Base-by-base conservation (phyloP, 352 stramenopile genomes). In the Pythium grandisporangium region DNA sequence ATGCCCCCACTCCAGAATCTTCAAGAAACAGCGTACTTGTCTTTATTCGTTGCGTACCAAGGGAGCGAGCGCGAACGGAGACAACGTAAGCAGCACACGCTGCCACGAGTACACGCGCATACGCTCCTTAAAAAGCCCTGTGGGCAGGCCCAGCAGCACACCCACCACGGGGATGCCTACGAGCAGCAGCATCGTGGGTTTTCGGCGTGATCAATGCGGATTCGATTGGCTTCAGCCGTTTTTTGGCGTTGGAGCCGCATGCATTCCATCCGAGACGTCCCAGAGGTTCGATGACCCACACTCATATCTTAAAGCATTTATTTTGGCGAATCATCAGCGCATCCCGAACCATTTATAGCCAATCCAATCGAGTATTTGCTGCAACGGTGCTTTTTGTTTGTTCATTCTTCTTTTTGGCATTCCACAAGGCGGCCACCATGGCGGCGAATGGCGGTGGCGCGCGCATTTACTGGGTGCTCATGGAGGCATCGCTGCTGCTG, bases 101-200 rank as follows among this genome's bases (percentile, higher is more conserved):
- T 63, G 59, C 8, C 60, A 23, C 3, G 71, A 83, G 21, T 63
- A 21, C 25, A 66, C 73, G 7, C 34, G 30, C 24, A 63, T 35
- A 13, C 54, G 60, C 46, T 88, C 75, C 40, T 85, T 84, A 11
- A 78, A 26, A 3, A 83, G 13, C 5, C 75, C 75, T 1, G 67
- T 47, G 5, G 60, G 54, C 5, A 82, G 16, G 21, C 75, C 75
- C 1, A 83, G 42, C 33, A 58, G 26, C 19, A 77, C 26, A 24
- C 63, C 55, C 21, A 78, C 47, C 12, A 53, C 6, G 14, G 69
- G 60, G 23, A 60, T 40, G 32, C 63, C 25, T 37, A 53, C 52
- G 23, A 76, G 20, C n/a, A 81, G 22, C 51, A 63, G 53, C 36
- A 38, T 45, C 25, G 33, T 34, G 39, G n/a, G n/a, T n/a, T n/a